phyloP scores from a whole-genome alignment of 306 rosid genomes.

The Castanea sativa region DNA sequence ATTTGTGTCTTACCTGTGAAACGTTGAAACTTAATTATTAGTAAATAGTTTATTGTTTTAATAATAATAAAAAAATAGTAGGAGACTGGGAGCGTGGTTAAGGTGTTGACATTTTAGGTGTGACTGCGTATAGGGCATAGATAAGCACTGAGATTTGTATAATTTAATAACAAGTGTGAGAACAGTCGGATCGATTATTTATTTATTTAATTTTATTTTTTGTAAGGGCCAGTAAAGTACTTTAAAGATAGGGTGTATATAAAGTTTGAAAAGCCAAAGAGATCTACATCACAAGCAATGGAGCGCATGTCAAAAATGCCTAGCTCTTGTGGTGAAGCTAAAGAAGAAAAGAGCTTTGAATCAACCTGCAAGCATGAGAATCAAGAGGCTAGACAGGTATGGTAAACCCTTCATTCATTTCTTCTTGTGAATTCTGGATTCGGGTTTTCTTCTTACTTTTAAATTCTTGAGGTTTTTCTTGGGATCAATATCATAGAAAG shows the following conservation, averaged over 20 bases:
- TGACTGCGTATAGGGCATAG: conserved; percentile 36
- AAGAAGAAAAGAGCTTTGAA: conserved; percentile 36
- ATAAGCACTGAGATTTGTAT: conserved; percentile 25
- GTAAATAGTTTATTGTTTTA: conserved; percentile 6
- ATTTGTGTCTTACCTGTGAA: conserved; percentile 26
- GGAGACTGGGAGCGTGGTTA: conserved; percentile 23
- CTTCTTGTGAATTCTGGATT: background rate
- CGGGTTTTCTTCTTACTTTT: background rate
- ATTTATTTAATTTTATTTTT: background rate
- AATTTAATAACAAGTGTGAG: conserved; percentile 33
- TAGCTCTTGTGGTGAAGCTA: conserved; percentile 13
- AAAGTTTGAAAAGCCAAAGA: conserved; percentile 1
- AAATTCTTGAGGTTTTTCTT: background rate
- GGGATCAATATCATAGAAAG: background rate
- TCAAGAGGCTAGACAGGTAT: conserved; percentile 26
- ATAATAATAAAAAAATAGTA: background rate
- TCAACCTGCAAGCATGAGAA: conserved; percentile 20
- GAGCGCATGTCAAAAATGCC: conserved; percentile 31
- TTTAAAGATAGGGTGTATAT: background rate
- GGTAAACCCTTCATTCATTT: background rate
- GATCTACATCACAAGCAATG: conserved; percentile 17
- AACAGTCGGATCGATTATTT: conserved; percentile 1
- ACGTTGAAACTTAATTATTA: conserved; percentile 21
- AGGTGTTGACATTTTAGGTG: conserved; percentile 56
- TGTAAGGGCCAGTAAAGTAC: conserved; percentile 7